Base-by-base conservation (phyloP, 163 green algal species). In the Chlorella variabilis region DNA sequence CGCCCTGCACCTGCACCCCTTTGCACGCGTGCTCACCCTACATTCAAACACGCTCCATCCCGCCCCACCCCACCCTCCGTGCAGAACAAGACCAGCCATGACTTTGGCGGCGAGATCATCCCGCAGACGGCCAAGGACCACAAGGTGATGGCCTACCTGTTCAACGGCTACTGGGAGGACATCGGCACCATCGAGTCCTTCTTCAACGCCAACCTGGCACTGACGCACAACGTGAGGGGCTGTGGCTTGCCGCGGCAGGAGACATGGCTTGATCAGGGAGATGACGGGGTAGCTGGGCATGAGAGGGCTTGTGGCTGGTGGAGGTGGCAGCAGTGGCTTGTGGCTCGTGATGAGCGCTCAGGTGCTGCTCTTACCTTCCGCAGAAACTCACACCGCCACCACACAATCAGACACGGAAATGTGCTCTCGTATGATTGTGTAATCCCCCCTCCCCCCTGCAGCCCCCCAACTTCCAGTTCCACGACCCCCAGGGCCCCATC, bases 151-250 rank as follows among this genome's bases (percentile, higher is more conserved):
- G 96, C 96, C 18, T 98, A 96, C 90, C 90, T 98, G 56, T 99
- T 98, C 92, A 95, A 96, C 77, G 96, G 93, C 83, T 99, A 99
- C 91, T 97, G 96, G 82, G 97, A 99, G 89, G 97, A 99, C 91
- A 99, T 99, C 80, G 97, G 97, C 48, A 99, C 97, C 81, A 99
- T 99, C 85, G 95, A 97, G 87, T 95, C 87, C 58, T 99, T 99
- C 93, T 99, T 98, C 84, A 95, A 99, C 56, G 95, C 97, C 79
- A 99, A 99, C 92, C 90, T 99, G 27, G 94, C 93, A 61, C 94
- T 99, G 23, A 94, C 94, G 13, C 85, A 97, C 65, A 90, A 93
- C 34, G 87, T 89, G 45, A 63, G 80, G 5, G 20, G 20, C 13
- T 62, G 18, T 9, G n/a, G n/a, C n/a, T n/a, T n/a, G n/a, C n/a